These are phyloP conservation scores for Penicillium vulpinum DNA, from an alignment of 2,329 filamentous ascomycete genomes.

Conservation along the genomic window DNA sequence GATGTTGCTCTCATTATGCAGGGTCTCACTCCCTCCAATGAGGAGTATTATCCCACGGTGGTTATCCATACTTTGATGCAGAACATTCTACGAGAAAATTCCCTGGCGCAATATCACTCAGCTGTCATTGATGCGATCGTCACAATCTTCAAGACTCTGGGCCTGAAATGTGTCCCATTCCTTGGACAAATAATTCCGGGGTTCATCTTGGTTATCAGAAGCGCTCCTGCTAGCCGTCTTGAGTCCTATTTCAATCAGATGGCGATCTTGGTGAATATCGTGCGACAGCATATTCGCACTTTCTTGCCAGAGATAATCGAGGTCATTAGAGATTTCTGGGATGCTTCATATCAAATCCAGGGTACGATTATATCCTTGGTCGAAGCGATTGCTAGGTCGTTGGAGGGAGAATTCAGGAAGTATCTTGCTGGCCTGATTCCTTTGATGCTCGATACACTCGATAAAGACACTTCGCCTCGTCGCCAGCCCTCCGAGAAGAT, in stretches of 20 bases:
- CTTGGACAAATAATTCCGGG: conserved; percentile 91
- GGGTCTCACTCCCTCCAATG: conserved; percentile 90
- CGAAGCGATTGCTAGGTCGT: conserved; percentile 86
- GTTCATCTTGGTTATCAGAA: conserved; percentile 84
- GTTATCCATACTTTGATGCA: conserved; percentile 94
- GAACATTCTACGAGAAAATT: conserved; percentile 82
- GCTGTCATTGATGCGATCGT: conserved; percentile 96
- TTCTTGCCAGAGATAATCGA: conserved; percentile 85
- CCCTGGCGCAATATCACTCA: conserved; percentile 85
- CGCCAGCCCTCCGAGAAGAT: conserved; percentile 85
- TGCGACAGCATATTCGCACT: conserved; percentile 91
- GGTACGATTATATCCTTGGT: conserved; percentile 88
- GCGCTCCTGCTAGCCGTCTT: conserved; percentile 72
- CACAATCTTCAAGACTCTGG: conserved; percentile 96
- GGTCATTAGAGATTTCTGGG: conserved; percentile 88
- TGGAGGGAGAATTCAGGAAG: conserved; percentile 97
- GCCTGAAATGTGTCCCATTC: conserved; percentile 93
- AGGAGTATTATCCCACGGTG: conserved; percentile 97
- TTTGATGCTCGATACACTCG: conserved; percentile 89
- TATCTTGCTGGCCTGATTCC: conserved; percentile 87
- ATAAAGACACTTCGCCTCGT: conserved; percentile 75
- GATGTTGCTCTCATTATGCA: conserved; percentile 99
- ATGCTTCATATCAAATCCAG: conserved; percentile 75
- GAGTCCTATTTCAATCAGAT: conserved; percentile 98
- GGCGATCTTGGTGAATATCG: conserved; percentile 87